phyloP scores from a whole-genome alignment of 2,329 filamentous ascomycete species.

The Dactylellina cionopaga region DNA sequence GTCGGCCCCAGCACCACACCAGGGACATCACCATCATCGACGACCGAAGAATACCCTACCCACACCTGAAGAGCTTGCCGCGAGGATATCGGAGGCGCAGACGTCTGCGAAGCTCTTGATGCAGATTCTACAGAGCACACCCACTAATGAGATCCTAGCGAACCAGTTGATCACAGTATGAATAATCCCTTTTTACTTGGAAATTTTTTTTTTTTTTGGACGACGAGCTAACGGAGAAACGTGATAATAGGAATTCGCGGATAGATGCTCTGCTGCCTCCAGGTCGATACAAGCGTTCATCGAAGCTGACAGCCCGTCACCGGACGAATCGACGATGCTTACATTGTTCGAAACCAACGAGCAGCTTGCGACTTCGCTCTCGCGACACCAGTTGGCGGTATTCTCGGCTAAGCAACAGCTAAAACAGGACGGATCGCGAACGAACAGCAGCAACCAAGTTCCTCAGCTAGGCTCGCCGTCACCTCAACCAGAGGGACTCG shows the following conservation, averaged over 20 bases:
- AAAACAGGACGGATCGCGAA: conserved; percentile 34
- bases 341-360: conserved; percentile 95
- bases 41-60: conserved; percentile 64
- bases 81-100: conserved; percentile 85
- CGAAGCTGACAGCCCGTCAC: conserved; percentile 74
- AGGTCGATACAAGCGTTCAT: conserved; percentile 88
- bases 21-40: conserved; percentile 26
- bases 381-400: conserved; percentile 83
- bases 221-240: too few species aligned
- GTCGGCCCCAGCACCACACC: conserved; percentile 26
- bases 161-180: conserved; percentile 81
- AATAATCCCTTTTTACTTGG: too few species aligned
- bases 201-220: too few species aligned
- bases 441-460: conserved; percentile 27
- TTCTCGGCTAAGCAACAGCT: conserved; percentile 44
- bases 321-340: conserved; percentile 93
- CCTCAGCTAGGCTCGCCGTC: conserved; percentile 33
- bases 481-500: conserved; percentile 26
- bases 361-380: conserved; percentile 82
- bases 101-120: conserved; percentile 92
- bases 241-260: conserved; percentile 82
- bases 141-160: conserved; percentile 75
- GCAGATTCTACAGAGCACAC: conserved; percentile 88
- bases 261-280: conserved; percentile 83
- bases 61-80: conserved; percentile 77